Percentiles rank a stretch among this genome's conserved stretches.
These are phyloP conservation scores for Sicyos baderoa DNA, from an alignment of 306 rosid genomes.

Conservation along the genomic window DNA sequence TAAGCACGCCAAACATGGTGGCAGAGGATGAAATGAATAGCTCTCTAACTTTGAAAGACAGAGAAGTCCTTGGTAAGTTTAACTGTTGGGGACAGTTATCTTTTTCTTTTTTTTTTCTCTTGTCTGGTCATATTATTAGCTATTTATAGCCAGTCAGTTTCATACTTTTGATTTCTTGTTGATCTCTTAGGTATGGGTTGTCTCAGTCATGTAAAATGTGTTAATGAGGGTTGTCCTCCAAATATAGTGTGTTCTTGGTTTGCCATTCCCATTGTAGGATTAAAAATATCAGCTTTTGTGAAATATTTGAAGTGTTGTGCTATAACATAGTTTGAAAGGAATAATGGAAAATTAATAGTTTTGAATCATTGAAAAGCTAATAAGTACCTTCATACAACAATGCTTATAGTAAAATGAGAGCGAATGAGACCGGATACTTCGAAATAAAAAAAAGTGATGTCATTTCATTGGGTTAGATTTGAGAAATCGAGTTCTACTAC, in stretches of 20 bases:
- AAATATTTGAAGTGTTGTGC: background rate
- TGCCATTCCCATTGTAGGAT: background rate
- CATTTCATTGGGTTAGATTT: background rate
- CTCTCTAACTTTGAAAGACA: conserved; percentile 15
- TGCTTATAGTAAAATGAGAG: background rate
- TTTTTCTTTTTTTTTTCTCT: too few species aligned
- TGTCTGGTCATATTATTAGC: too few species aligned
- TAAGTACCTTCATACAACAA: conserved; percentile 7
- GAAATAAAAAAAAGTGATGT: background rate
- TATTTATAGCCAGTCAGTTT: too few species aligned
- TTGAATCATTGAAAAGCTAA: background rate
- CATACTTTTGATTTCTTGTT: too few species aligned
- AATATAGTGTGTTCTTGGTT: background rate
- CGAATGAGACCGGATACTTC: background rate
- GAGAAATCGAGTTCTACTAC: too few species aligned
- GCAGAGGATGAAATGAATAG: conserved; percentile 23
- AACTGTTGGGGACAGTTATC: too few species aligned
- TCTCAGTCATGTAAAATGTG: too few species aligned
- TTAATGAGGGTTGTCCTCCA: too few species aligned
- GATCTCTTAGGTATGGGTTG: background rate
- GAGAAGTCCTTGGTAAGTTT: too few species aligned
- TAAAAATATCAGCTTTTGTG: background rate
- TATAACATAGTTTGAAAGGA: background rate
- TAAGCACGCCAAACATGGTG: conserved; percentile 24
- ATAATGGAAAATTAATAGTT: background rate